These are phyloP conservation scores for Schizothecium vesticola DNA, from an alignment of 495 filamentous ascomycete genomes.

Conservation along the genomic window DNA sequence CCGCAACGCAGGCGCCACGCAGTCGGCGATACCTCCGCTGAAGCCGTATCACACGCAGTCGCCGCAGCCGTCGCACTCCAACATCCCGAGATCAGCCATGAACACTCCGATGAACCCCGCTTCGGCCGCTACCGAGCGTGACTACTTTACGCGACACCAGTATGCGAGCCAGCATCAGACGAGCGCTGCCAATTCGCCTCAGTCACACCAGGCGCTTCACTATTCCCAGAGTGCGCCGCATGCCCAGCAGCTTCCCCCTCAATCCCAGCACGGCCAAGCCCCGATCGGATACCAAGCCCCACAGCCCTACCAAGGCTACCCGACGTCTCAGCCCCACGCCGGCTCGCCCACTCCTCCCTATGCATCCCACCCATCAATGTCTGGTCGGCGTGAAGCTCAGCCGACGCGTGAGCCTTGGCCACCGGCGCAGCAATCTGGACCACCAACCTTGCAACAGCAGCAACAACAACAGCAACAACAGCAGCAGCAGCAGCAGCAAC, in stretches of 20 bases:
- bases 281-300: slow-evolving; percentile 18
- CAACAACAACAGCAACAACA: slow-evolving; percentile 21
- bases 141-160: slow-evolving; percentile 38
- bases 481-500: slow-evolving; percentile 15
- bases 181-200: slow-evolving; percentile 34
- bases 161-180: slow-evolving; percentile 31
- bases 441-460: slow-evolving; percentile 17
- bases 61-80: slow-evolving; percentile 36
- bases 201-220: slow-evolving; percentile 36
- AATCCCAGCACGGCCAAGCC: slow-evolving; percentile 15
- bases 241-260: slow-evolving; percentile 18
- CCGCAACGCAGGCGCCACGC: slow-evolving; percentile 32
- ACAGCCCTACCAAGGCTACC: slow-evolving; percentile 15
- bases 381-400: slow-evolving; percentile 15
- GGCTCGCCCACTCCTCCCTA: slow-evolving; percentile 26
- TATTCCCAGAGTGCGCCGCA: slow-evolving; percentile 33
- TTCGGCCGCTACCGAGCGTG: slow-evolving; percentile 26
- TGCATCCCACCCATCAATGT: slow-evolving; percentile 20
- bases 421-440: slow-evolving; percentile 11
- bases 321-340: slow-evolving; percentile 17
- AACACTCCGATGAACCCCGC: slow-evolving; percentile 28
- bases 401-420: slow-evolving; percentile 19
- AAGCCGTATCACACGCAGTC: slow-evolving; percentile 43
- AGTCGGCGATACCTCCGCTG: slow-evolving; percentile 42
- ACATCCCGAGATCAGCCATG: slow-evolving; percentile 30